Conservation (phyloP, 2,329 filamentous ascomycete species). For the Aaosphaeria arxii region DNA sequence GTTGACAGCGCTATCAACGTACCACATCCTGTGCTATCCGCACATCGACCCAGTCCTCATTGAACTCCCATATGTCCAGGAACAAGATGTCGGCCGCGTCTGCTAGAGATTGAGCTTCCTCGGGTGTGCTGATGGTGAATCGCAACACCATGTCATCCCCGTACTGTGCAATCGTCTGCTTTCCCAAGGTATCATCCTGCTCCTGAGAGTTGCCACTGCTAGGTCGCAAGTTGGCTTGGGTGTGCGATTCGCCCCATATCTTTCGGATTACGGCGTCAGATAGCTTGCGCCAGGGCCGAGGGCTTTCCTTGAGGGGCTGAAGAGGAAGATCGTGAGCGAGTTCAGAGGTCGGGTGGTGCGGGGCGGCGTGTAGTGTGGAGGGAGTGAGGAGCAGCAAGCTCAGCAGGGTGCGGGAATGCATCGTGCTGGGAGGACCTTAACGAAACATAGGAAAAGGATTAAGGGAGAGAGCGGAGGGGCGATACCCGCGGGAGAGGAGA, state of each 20-base stretch:
- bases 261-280: constrained; percentile 33
- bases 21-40: constrained; percentile 74
- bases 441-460: background rate
- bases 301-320: constrained; percentile 7
- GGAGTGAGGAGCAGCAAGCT: constrained; percentile 29
- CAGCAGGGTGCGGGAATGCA: constrained; percentile 16
- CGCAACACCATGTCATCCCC: constrained; percentile 82
- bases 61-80: constrained; percentile 88
- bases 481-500: too few relatives aligned
- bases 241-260: constrained; percentile 27
- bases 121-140: constrained; percentile 70
- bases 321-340: constrained; percentile 14
- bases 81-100: constrained; percentile 72
- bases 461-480: too few relatives aligned
- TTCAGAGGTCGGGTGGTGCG: constrained; percentile 4
- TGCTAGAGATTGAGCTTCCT: constrained; percentile 69
- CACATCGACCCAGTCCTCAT: constrained; percentile 79
- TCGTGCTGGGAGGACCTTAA: constrained; percentile 23
- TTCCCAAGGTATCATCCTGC: constrained; percentile 7
- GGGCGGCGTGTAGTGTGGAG: constrained; percentile 26
- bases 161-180: constrained; percentile 53
- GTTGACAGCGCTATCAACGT: constrained; percentile 19
- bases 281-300: constrained; percentile 35
- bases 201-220: background rate
- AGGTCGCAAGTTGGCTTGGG: constrained; percentile 10